A percentile compares a stretch with the other conserved stretches of the same genome.
These are phyloP conservation scores for Cucurbita argyrosperma DNA, from an alignment of 306 rosid genomes.

Conservation along the genomic window DNA sequence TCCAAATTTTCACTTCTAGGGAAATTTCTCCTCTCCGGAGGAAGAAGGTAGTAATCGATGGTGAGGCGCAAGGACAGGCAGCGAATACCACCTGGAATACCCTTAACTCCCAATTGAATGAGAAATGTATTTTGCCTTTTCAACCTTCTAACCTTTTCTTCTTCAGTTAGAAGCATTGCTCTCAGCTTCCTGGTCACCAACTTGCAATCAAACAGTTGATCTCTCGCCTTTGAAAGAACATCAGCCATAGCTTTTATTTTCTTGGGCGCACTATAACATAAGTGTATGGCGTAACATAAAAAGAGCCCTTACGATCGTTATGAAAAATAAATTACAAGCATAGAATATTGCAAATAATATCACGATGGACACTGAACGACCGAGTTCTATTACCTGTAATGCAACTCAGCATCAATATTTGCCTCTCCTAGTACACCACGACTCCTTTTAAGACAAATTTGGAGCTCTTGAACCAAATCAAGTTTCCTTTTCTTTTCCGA, in stretches of 20 bases:
- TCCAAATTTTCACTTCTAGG: slow-evolving; percentile 77
- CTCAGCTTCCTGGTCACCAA: slow-evolving; percentile 65
- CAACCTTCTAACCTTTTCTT: slow-evolving; percentile 74
- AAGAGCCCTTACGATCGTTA: background rate
- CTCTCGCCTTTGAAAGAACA: slow-evolving; percentile 62
- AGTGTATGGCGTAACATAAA: background rate
- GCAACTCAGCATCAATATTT: slow-evolving; percentile 50
- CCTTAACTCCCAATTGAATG: slow-evolving; percentile 89
- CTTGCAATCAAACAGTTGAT: slow-evolving; percentile 73
- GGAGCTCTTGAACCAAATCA: slow-evolving; percentile 45
- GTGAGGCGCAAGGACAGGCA: slow-evolving; percentile 89
- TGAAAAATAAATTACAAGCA: slow-evolving; percentile 1
- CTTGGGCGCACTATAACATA: slow-evolving; percentile 48
- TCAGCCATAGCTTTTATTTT: slow-evolving; percentile 62
- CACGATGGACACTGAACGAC: background rate
- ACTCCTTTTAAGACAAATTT: slow-evolving; percentile 43
- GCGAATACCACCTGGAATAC: slow-evolving; percentile 81
- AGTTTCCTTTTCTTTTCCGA: slow-evolving; percentile 50
- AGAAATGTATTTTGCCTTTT: slow-evolving; percentile 87
- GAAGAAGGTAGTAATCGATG: slow-evolving; percentile 75
- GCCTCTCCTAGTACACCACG: slow-evolving; percentile 65
- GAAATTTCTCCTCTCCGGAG: slow-evolving; percentile 60
- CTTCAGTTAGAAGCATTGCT: slow-evolving; percentile 90
- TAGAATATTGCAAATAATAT: background rate
- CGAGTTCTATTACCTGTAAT: slow-evolving; percentile 37